Evolutionary conservation across 257 asterid genomes (phyloP), one percentile per base, ranked within the genome.

Genomic region (Catharanthus roseus): DNA sequence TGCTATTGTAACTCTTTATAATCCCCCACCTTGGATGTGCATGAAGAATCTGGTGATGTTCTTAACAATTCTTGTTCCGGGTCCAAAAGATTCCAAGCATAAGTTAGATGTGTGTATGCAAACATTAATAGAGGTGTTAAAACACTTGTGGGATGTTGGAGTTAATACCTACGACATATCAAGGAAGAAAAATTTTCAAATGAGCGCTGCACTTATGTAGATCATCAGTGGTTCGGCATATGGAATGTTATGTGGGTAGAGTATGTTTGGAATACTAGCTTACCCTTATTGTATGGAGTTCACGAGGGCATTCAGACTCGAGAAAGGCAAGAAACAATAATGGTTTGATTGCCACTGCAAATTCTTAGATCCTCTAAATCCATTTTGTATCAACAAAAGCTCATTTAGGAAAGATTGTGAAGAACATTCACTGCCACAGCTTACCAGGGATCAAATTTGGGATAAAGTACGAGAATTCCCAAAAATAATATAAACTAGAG

Each of bases 201-300:
- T 56, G 75, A 58, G 58, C 19, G 68, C 42, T 16, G 24, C 57
- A 36, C 45, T 71, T 4, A 28, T 71, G 58, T 71, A 68, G 75
- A 71, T 67, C 1, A 71, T 56, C 6, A 71, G 68, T 41, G 58
- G 57, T 29, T 44, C 58, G 6, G 39, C 68, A 6, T 39, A 56
- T 38, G 68, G 28, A 15, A 71, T 57, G 68, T 6, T 57, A 15
- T 56, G 56, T 7, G 75, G 68, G 10, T 71, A 68, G 75, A 71
- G 68, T 13, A 71, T 7, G 7, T 3, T 7, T 38, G 42, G 42
- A 3, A 38, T 38, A 3, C 3, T 38, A 7, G 42, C 42, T 42
- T 51, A n/a, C 15, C 57, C 6, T 12, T 2, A 51, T n/a, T 51
- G 6, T 51, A 51, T 51, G 24, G 57, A 51, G 15, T 12, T 4